Conservation (phyloP, 139 green algal genomes). For the Limnomonas spitsbergensis region DNA sequence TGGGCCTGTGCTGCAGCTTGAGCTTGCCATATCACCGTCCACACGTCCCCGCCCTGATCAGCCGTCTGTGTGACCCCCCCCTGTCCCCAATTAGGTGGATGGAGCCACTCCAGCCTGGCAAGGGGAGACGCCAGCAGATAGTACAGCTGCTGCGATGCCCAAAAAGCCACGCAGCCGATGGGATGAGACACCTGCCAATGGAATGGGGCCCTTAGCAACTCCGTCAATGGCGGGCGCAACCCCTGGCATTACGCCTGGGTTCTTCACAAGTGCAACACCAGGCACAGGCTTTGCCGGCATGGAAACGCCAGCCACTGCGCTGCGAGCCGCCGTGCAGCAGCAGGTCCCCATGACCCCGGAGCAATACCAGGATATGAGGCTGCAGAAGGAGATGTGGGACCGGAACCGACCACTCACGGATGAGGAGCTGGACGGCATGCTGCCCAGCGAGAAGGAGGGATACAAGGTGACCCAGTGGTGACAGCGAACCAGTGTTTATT, state of each 20-base stretch:
- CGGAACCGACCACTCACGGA: constrained; percentile 89
- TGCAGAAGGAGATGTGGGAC: constrained; percentile 86
- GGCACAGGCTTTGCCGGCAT: constrained; percentile 56
- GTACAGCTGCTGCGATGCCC: constrained; percentile 35
- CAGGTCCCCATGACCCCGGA: constrained; percentile 53
- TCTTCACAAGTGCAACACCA: constrained; percentile 65
- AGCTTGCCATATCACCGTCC: too few relatives aligned
- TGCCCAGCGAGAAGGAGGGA: constrained; percentile 81
- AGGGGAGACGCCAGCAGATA: constrained; percentile 36
- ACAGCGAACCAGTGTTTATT: not conserved
- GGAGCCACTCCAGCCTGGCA: constrained; percentile 3
- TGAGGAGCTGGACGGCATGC: constrained; percentile 93
- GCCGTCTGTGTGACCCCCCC: too few relatives aligned
- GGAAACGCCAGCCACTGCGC: constrained; percentile 48
- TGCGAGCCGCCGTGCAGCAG: constrained; percentile 8
- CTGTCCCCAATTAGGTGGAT: not conserved
- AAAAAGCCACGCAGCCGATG: constrained; percentile 70
- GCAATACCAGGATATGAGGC: constrained; percentile 44
- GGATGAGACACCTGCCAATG: constrained; percentile 78
- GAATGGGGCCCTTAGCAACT: constrained; percentile 34
- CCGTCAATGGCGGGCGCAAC: constrained; percentile 37
- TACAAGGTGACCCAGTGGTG: constrained; percentile 60
- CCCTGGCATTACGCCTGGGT: constrained; percentile 50
- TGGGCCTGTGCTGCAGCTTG: too few relatives aligned
- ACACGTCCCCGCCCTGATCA: too few relatives aligned